Percentiles rank a stretch among this genome's conserved stretches.
Conservation (phyloP, 2,329 filamentous ascomycete genomes). For the Colletotrichum destructivum region DNA sequence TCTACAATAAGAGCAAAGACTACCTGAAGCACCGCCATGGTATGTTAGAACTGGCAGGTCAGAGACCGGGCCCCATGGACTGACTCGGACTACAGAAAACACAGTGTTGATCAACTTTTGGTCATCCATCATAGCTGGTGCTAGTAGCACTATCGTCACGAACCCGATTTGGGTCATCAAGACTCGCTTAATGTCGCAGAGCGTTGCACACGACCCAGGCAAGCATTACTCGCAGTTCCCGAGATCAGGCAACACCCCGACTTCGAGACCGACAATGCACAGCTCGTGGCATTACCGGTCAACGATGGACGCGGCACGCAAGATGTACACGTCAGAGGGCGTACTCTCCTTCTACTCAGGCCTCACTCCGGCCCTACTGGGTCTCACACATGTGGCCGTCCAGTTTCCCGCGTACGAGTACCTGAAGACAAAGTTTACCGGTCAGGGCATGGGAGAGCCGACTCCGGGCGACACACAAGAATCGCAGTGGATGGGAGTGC, state of each 20-base stretch:
- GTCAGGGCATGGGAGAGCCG: slow-evolving; percentile 85
- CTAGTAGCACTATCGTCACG: slow-evolving; percentile 92
- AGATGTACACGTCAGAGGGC: slow-evolving; percentile 96
- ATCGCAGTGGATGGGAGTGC: slow-evolving; percentile 85
- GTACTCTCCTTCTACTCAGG: slow-evolving; percentile 95
- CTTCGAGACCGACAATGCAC: slow-evolving; percentile 68
- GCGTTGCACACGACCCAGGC: slow-evolving; percentile 65
- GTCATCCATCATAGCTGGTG: slow-evolving; percentile 92
- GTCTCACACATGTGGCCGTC: slow-evolving; percentile 94
- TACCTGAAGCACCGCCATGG: slow-evolving; percentile 78
- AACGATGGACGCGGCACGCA: slow-evolving; percentile 91
- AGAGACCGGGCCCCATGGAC: slow-evolving; percentile 1
- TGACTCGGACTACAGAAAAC: slow-evolving; percentile 69
- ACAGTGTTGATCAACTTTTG: slow-evolving; percentile 85
- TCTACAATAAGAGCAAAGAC: slow-evolving; percentile 91
- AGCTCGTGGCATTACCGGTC: slow-evolving; percentile 93
- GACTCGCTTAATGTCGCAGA: slow-evolving; percentile 97
- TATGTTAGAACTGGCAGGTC: slow-evolving; percentile 54
- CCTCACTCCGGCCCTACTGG: slow-evolving; percentile 90
- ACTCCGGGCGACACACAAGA: slow-evolving; percentile 67
- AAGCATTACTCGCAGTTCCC: slow-evolving; percentile 63
- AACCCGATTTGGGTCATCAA: slow-evolving; percentile 99
- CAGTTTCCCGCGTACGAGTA: slow-evolving; percentile 98
- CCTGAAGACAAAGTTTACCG: slow-evolving; percentile 91
- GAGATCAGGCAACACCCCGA: slow-evolving; percentile 67